Evolutionary conservation across 441 rosid genomes (phyloP).

Genomic region (Gossypium gossypioides): DNA sequence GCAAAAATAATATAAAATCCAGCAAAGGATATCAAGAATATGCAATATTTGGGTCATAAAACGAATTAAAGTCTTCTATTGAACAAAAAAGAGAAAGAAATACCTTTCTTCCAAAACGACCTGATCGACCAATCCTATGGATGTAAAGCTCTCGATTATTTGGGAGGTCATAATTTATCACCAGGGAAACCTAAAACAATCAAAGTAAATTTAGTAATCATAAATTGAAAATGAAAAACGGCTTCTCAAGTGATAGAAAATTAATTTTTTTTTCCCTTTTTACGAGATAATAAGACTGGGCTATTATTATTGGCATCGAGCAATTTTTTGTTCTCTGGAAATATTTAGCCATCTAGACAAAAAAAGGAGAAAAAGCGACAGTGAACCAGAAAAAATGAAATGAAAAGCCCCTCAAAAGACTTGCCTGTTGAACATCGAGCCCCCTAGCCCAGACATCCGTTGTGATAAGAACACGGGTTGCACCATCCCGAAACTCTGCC

Average conservation of each 20-base stretch:
- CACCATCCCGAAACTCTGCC: conserved; percentile 69
- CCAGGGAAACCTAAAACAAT: conserved; percentile 59
- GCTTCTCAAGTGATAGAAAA: background rate
- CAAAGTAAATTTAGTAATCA: background rate
- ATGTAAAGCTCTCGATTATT: conserved; percentile 93
- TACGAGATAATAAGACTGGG: too few species aligned
- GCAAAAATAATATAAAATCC: background rate
- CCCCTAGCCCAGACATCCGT: conserved; percentile 98
- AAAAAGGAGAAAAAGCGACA: background rate
- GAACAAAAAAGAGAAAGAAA: background rate
- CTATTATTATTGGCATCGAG: too few species aligned
- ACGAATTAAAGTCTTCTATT: too few species aligned
- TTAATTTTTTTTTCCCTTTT: background rate
- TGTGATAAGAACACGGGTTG: conserved; percentile 84
- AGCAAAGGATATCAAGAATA: background rate
- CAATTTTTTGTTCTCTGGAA: too few species aligned
- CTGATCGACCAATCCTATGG: conserved; percentile 90
- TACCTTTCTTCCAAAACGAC: conserved; percentile 41
- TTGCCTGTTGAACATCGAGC: conserved; percentile 90
- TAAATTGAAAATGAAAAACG: background rate
- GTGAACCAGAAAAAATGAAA: background rate
- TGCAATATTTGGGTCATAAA: background rate
- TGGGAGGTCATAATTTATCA: conserved; percentile 89
- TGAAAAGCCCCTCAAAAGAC: conserved; percentile 5
- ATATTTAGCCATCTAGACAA: background rate